phyloP scores from a whole-genome alignment of 306 rosid genomes.

The Betula pendula region DNA sequence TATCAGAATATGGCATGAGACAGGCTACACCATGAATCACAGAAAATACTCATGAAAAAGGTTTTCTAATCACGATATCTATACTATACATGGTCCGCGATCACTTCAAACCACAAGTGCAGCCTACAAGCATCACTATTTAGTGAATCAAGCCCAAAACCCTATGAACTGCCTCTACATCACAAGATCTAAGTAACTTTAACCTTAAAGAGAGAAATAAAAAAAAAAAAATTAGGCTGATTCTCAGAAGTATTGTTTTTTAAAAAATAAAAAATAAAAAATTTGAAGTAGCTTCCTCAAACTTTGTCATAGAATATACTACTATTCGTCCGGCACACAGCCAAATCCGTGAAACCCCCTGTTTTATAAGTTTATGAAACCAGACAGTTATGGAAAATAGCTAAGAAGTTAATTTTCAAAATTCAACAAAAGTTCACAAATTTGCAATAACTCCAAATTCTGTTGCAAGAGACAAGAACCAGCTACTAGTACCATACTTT shows the following conservation, averaged over 20 bases:
- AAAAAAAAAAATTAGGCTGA: neutral
- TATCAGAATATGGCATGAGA: neutral
- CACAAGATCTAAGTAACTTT: neutral
- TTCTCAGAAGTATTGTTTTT: neutral
- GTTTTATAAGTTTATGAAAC: neutral
- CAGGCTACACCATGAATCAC: neutral
- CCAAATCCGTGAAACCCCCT: neutral
- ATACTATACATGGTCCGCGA: neutral
- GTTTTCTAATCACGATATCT: neutral
- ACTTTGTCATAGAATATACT: neutral
- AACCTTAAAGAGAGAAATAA: neutral
- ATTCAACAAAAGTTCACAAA: neutral
- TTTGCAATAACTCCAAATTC: neutral
- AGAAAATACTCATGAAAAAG: neutral
- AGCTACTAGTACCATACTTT: neutral
- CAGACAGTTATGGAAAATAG: neutral
- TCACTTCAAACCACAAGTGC: conserved; percentile 3
- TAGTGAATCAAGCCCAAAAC: neutral
- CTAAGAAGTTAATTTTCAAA: neutral
- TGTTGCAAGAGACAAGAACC: neutral
- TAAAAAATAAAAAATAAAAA: too few species aligned
- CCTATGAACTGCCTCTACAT: neutral
- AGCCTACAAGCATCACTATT: neutral
- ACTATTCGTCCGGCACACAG: neutral
- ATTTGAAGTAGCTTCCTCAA: neutral